These are phyloP conservation scores for Dillenia turbinata DNA, from an alignment of 164 flowering plant genomes.

Conservation along the genomic window DNA sequence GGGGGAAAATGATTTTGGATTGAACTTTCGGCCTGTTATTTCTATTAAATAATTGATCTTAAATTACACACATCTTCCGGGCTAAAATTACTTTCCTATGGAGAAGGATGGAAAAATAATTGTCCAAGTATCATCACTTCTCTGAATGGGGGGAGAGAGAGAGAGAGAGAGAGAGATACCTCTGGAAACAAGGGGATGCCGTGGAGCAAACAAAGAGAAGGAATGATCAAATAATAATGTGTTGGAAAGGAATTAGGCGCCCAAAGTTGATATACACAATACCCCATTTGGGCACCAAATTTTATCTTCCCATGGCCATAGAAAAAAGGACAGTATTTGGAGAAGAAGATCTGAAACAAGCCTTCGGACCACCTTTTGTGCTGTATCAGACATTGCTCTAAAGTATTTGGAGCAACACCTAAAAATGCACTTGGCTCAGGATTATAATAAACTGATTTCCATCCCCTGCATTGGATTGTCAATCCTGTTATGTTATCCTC, in stretches of 20 bases:
- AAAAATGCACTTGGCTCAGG: conserved; percentile 45
- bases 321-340: conserved; percentile 43
- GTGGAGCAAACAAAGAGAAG: conserved; percentile 23
- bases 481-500: conserved; percentile 71
- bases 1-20: neutral
- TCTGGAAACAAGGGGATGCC: conserved; percentile 26
- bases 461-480: conserved; percentile 55
- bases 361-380: conserved; percentile 88
- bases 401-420: conserved; percentile 49
- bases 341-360: conserved; percentile 49
- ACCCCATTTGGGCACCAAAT: conserved; percentile 36
- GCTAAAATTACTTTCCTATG: too few species aligned
- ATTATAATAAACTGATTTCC: conserved; percentile 55
- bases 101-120: too few species aligned
- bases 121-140: too few species aligned
- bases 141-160: neutral
- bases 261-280: conserved; percentile 23
- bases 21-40: neutral
- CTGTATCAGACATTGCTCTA: conserved; percentile 48
- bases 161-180: conserved; percentile 8
- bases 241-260: conserved; percentile 21
- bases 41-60: too few species aligned
- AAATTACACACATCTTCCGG: too few species aligned
- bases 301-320: conserved; percentile 45
- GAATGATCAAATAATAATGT: conserved; percentile 18